These are phyloP conservation scores for Helotiales sp. DNA, from an alignment of 2,329 filamentous ascomycete genomes.

Conservation along the genomic window DNA sequence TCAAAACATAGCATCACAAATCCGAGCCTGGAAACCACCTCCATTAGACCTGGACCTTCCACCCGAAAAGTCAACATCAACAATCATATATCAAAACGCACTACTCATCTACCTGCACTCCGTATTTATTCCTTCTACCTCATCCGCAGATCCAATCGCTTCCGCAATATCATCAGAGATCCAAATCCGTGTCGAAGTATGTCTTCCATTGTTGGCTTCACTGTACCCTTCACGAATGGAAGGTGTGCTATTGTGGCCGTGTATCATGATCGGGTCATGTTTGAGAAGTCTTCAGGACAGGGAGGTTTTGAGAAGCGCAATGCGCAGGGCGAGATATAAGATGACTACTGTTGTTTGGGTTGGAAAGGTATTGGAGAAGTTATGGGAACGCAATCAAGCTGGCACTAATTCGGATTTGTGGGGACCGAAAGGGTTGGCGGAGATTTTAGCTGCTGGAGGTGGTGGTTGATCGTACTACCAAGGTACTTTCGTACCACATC, in stretches of 20 bases:
- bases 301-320: not conserved
- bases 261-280: slow-evolving; percentile 6
- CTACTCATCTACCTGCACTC: slow-evolving; percentile 10
- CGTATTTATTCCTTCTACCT: not conserved
- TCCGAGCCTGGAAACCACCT: not conserved
- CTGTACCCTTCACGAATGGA: slow-evolving; percentile 6
- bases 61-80: not conserved
- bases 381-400: not conserved
- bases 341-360: slow-evolving; percentile 1
- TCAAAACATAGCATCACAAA: not conserved
- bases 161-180: not conserved
- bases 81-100: slow-evolving; percentile 9
- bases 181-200: slow-evolving; percentile 3
- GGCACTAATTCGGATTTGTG: not conserved
- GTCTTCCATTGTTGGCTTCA: not conserved
- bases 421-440: not conserved
- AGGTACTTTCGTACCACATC: too few species aligned
- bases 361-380: not conserved
- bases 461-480: too few species aligned
- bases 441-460: too few species aligned
- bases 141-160: not conserved
- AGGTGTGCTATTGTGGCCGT: slow-evolving; percentile 6
- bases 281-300: not conserved
- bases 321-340: slow-evolving; percentile 2
- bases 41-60: not conserved